A percentile compares a stretch with the other conserved stretches of the same genome.
Evolutionary conservation across 1,284 basidiomycete genomes (phyloP).

Genomic region (Singerocomus inundabilis): DNA sequence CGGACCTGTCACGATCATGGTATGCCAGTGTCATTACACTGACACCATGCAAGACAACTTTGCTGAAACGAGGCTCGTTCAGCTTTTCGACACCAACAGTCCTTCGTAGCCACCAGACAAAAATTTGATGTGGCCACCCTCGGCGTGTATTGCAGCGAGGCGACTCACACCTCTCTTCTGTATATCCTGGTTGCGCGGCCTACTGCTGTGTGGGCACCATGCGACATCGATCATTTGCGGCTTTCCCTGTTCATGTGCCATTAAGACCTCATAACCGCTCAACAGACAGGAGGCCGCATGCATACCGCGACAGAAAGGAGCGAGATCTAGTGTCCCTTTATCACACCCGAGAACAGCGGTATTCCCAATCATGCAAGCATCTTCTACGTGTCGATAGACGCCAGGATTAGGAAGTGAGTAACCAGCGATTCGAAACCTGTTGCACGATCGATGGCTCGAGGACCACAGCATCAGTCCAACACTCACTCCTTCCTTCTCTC

Average conservation of each 20-base stretch:
- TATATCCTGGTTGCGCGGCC: slow-evolving; percentile 27
- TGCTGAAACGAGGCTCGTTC: slow-evolving; percentile 23
- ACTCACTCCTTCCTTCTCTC: slow-evolving; percentile 35
- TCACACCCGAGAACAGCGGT: slow-evolving; percentile 46
- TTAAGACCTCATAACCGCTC: slow-evolving; percentile 17
- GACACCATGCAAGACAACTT: slow-evolving; percentile 32
- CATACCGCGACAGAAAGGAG: slow-evolving; percentile 37
- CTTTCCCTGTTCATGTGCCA: slow-evolving; percentile 23
- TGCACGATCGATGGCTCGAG: slow-evolving; percentile 14
- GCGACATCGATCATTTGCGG: slow-evolving; percentile 33
- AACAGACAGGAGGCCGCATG: slow-evolving; percentile 26
- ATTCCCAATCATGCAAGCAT: slow-evolving; percentile 42
- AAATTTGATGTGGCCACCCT: slow-evolving; percentile 36
- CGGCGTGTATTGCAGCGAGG: slow-evolving; percentile 37
- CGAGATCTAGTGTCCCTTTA: slow-evolving; percentile 41
- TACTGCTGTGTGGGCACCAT: slow-evolving; percentile 28
- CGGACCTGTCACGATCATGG: slow-evolving; percentile 30
- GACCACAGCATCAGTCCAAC: slow-evolving; percentile 3
- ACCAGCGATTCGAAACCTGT: slow-evolving; percentile 38
- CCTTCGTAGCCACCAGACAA: slow-evolving; percentile 48
- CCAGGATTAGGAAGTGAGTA: slow-evolving; percentile 44
- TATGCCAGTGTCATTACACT: slow-evolving; percentile 39
- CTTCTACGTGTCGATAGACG: slow-evolving; percentile 40
- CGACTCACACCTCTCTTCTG: slow-evolving; percentile 38
- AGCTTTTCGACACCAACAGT: slow-evolving; percentile 25